Conservation (phyloP, 2,329 filamentous ascomycete genomes). For the Endoconidiophora laricicola region DNA sequence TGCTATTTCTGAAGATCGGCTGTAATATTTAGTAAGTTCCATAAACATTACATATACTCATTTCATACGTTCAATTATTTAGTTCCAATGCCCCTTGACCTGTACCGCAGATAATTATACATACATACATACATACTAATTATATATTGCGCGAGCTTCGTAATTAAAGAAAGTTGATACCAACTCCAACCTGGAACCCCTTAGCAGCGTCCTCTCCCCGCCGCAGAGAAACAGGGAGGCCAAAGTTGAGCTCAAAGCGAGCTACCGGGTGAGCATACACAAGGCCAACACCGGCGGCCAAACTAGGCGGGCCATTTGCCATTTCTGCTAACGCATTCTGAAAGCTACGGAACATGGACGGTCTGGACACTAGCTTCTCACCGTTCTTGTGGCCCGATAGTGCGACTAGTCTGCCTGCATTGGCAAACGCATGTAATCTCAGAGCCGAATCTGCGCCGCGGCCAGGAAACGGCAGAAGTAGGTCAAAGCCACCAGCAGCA, state of each 20-base stretch:
- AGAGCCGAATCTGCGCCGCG: constrained; percentile 70
- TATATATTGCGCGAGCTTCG: too few relatives aligned
- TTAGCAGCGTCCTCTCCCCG: constrained; percentile 78
- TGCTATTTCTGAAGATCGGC: too few relatives aligned
- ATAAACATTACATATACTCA: too few relatives aligned
- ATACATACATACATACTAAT: too few relatives aligned
- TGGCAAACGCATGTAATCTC: constrained; percentile 78
- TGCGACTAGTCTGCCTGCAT: constrained; percentile 70
- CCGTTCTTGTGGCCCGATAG: constrained; percentile 42
- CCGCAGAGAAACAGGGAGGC: constrained; percentile 64
- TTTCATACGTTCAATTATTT: too few relatives aligned
- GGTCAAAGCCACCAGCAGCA: constrained; percentile 71
- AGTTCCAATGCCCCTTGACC: too few relatives aligned
- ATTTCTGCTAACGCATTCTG: constrained; percentile 51
- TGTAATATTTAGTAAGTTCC: too few relatives aligned
- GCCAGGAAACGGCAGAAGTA: constrained; percentile 71
- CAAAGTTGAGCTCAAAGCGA: constrained; percentile 91
- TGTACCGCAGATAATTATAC: too few relatives aligned
- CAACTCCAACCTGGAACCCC: constrained; percentile 86
- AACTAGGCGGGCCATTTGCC: constrained; percentile 59
- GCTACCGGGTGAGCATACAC: constrained; percentile 92
- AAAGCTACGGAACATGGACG: constrained; percentile 37
- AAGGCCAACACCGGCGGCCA: constrained; percentile 73
- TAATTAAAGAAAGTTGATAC: constrained; percentile 75
- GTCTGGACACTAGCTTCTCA: constrained; percentile 21